phyloP scores from a whole-genome alignment of 2,329 filamentous ascomycete genomes.

The Dothiorella sarmentorum region DNA sequence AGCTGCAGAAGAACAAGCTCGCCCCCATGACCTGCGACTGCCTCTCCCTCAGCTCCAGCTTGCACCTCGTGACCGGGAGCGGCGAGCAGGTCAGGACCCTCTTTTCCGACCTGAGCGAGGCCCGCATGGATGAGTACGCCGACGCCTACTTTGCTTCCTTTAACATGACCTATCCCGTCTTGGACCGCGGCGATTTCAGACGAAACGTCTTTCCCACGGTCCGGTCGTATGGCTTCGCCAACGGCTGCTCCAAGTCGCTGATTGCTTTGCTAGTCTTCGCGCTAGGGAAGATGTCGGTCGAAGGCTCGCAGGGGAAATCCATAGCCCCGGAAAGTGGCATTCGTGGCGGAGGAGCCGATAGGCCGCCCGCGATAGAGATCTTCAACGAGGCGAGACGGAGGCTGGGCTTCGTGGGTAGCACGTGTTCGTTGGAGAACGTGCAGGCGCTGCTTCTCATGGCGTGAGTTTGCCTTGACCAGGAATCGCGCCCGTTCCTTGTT shows the following conservation, averaged over 20 bases:
- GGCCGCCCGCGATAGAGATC: neutral
- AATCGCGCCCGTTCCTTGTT: neutral
- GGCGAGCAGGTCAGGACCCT: constrained; percentile 19
- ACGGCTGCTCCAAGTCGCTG: neutral
- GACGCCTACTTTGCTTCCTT: constrained; percentile 59
- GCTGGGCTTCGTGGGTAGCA: neutral
- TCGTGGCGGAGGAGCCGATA: neutral
- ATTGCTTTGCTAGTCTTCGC: neutral
- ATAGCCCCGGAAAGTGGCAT: neutral
- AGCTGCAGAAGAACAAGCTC: constrained; percentile 30
- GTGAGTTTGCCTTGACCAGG: neutral
- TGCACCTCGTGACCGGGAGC: constrained; percentile 8
- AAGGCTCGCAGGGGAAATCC: neutral
- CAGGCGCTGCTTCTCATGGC: neutral
- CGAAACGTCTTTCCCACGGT: constrained; percentile 22
- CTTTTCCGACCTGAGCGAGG: constrained; percentile 43
- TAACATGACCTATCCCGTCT: constrained; percentile 57
- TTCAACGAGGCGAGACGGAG: constrained; percentile 1
- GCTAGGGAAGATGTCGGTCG: constrained; percentile 1
- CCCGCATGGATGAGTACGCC: constrained; percentile 50
- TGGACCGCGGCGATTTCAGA: constrained; percentile 56
- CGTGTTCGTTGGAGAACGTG: neutral
- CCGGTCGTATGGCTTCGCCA: neutral
- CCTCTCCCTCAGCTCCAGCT: constrained; percentile 16
- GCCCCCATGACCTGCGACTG: constrained; percentile 26